Base-by-base conservation (phyloP, 305 asterid genomes). In the Fraxinus latifolia region DNA sequence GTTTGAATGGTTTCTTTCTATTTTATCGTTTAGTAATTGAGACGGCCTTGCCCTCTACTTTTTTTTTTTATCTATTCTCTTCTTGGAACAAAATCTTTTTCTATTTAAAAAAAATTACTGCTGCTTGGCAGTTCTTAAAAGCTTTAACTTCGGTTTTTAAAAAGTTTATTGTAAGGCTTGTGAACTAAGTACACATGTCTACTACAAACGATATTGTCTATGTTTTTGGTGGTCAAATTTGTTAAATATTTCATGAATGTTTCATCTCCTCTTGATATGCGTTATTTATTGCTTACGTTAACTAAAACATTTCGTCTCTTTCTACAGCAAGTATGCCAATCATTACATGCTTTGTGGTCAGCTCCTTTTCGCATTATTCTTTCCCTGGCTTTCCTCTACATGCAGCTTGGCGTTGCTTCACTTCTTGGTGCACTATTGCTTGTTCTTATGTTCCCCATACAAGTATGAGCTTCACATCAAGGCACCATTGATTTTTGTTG, bases 281-380 rank as follows among this genome's bases (percentile, higher is more conserved):
- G 74, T 78, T 72, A 44, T 76, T 72, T 23, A 58, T 82, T 44
- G 79, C 82, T 81, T 62, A 31, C 84, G 34, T 58, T 77, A 23
- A 81, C 85, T 71, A 6, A 25, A 8, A 47, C 19, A 21, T 82
- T 79, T 68, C 62, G 31, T 74, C 84, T 75, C n/a, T 87, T 77
- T 86, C 83, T 87, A 84, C 97, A 95, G 99, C 99, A 91, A 95
- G 86, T 92, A 86, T 90, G 98, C 88, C 97, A 93, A 83, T 95
- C 95, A 73, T 95, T 95, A 75, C 99, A 95, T 88, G 91, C 92
- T 81, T 78, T 95, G 86, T 95, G 99, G 99, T 95, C 99, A 75
- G 97, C 99, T 82, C 99, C 98, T 83, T 92, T 95, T 86, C 96
- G 99, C 25, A 95, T 95, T 74, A 47, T 87, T 67, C 78, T 93